Base-by-base conservation (phyloP, 352 stramenopile species). In the Phytophthora pluvialis region DNA sequence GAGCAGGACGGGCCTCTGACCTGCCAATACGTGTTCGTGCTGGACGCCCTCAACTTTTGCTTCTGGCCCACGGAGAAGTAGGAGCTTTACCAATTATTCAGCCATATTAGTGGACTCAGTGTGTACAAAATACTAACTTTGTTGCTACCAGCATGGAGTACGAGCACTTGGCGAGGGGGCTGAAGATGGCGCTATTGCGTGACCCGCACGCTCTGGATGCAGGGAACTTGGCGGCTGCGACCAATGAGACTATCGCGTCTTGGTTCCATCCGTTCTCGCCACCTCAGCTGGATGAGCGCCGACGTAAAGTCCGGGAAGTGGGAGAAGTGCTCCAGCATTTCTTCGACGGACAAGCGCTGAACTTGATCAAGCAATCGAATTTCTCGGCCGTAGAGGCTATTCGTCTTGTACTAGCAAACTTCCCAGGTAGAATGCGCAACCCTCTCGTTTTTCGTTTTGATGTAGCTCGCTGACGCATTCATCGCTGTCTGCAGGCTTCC, bases 21-120 rank as follows among this genome's bases (percentile, higher is more conserved):
- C 8, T 93, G 81, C 35, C 87, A 96, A 58, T 97, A 96, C 57
- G 82, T 95, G 8, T 92, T 97, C 53, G 86, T 96, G 32, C 67
- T 96, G 57, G 90, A 97, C 71, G 83, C 87, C 26, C 78, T 97
- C 56, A 97, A 97, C 64, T 97, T 95, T 59, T 97, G 90, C 70
- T 97, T 97, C 70, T 97, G 90, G 90, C 90, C 90, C 6, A 90
- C 77, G 16, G 63, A 86, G 68, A 67, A 83, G 79, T 89, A 80
- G 15, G 16, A 40, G 16, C 16, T 70, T 46, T 29, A 16, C 42
- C 3, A 43, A 21, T 21, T 21, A 21, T 21, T 21, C 21, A 21
- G 21, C 21, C 2, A 21, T 21, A 21, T 21, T 21, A 21, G 21
- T 21, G 8, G 31, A 35, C 31, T 35, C 10, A 11, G 31, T 35